Percentiles rank a stretch among this genome's conserved stretches.
Conservation (phyloP, 768 basidiomycete species). For the Tylopilus balloui region DNA sequence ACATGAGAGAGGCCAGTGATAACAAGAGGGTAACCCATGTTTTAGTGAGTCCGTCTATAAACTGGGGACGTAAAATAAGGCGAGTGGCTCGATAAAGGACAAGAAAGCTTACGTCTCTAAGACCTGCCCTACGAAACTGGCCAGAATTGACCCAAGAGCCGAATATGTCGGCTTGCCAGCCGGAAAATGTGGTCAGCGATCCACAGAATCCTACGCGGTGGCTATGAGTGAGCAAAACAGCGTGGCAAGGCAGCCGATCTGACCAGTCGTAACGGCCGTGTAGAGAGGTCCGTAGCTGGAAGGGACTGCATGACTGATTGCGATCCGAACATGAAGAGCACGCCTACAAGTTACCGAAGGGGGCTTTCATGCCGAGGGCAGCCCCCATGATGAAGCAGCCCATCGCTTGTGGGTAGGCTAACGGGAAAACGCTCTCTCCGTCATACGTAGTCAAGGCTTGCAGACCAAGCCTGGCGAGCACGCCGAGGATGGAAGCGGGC, state of each 20-base stretch:
- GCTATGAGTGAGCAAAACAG: neutral
- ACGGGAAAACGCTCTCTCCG: slow-evolving; percentile 70
- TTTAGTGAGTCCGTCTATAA: slow-evolving; percentile 81
- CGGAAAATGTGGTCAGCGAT: slow-evolving; percentile 93
- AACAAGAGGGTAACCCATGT: slow-evolving; percentile 74
- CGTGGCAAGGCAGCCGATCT: slow-evolving; percentile 9
- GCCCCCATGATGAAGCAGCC: slow-evolving; percentile 95
- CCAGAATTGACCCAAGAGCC: slow-evolving; percentile 74
- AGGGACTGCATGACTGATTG: slow-evolving; percentile 5
- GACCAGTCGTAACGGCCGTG: slow-evolving; percentile 83
- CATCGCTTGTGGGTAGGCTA: slow-evolving; percentile 80
- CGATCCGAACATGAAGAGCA: slow-evolving; percentile 5
- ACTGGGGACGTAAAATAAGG: slow-evolving; percentile 41
- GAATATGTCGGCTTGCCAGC: slow-evolving; percentile 90
- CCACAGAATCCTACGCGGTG: slow-evolving; percentile 77
- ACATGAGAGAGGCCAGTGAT: slow-evolving; percentile 68
- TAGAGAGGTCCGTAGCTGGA: slow-evolving; percentile 83
- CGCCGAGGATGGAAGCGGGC: slow-evolving; percentile 82
- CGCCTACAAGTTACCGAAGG: slow-evolving; percentile 71
- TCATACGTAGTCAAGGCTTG: slow-evolving; percentile 69
- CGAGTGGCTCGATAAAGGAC: neutral
- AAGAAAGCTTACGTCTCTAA: slow-evolving; percentile 61
- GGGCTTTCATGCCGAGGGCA: slow-evolving; percentile 61
- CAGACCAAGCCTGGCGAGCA: slow-evolving; percentile 76
- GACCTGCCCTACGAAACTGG: slow-evolving; percentile 51